phyloP scores from a whole-genome alignment of 2,329 filamentous ascomycete species.

The Drechslerella stenobrocha region DNA sequence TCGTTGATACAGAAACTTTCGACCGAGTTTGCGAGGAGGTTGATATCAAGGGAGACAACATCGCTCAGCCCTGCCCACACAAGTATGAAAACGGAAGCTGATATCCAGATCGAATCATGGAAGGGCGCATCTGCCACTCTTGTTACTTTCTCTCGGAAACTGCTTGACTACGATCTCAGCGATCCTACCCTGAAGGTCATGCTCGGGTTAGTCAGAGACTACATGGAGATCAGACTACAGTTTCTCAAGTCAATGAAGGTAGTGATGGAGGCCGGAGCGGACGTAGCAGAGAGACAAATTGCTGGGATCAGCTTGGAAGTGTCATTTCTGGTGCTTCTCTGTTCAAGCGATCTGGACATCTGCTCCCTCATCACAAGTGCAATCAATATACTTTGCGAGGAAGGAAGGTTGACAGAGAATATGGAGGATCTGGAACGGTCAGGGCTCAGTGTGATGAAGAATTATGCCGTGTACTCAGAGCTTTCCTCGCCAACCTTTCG shows the following conservation, averaged over 20 bases:
- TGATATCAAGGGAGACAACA: constrained; percentile 42
- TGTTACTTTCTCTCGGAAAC: constrained; percentile 52
- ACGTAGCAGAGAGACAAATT: constrained; percentile 62
- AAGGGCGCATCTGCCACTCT: constrained; percentile 52
- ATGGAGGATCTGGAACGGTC: constrained; percentile 61
- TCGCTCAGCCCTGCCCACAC: constrained; percentile 21
- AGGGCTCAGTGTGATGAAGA: constrained; percentile 63
- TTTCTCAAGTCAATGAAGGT: constrained; percentile 57
- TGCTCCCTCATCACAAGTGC: constrained; percentile 68
- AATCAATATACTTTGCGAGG: constrained; percentile 66
- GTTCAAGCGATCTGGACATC: constrained; percentile 67
- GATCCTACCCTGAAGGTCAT: constrained; percentile 52
- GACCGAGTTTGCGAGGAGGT: constrained; percentile 36
- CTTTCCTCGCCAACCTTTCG: constrained; percentile 67
- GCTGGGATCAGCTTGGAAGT: constrained; percentile 60
- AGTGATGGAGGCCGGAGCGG: constrained; percentile 61
- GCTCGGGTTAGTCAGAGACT: constrained; percentile 52
- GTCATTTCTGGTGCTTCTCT: constrained; percentile 66
- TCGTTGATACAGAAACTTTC: constrained; percentile 39
- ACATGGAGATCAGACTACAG: constrained; percentile 52
- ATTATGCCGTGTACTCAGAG: constrained; percentile 65
- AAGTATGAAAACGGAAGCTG: constrained; percentile 32
- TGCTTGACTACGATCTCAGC: constrained; percentile 52
- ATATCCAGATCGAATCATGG: constrained; percentile 49
- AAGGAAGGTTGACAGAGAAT: constrained; percentile 63